A percentile compares a stretch with the other conserved stretches of the same genome.
Evolutionary conservation across 1,284 basidiomycete genomes (phyloP).

Genomic region (Ustilago crameri): DNA sequence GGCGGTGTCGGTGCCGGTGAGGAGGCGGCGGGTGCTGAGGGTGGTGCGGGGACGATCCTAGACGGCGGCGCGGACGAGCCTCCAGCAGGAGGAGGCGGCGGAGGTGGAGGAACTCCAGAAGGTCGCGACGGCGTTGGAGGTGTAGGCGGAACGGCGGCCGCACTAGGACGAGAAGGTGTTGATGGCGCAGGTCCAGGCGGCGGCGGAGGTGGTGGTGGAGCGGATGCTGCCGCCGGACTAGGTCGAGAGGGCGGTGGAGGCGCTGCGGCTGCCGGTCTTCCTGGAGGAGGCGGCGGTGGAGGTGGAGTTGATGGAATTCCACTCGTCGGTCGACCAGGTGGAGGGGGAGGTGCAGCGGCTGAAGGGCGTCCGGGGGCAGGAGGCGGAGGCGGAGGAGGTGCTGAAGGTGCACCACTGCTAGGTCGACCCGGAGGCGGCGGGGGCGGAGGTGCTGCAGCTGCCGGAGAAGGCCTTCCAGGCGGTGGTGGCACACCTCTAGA

Average conservation of each 20-base stretch:
- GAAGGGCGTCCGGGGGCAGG: constrained; percentile 31
- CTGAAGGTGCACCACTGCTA: constrained; percentile 7
- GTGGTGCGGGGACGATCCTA: constrained; percentile 24
- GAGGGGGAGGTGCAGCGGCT: constrained; percentile 22
- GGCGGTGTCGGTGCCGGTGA: constrained; percentile 34
- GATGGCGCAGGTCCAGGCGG: constrained; percentile 14
- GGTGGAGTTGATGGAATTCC: constrained; percentile 11
- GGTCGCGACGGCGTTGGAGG: constrained; percentile 14
- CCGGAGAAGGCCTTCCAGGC: constrained; percentile 34
- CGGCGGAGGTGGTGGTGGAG: constrained; percentile 10
- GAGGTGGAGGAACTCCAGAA: constrained; percentile 20
- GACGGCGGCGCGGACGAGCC: constrained; percentile 18
- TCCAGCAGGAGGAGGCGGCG: constrained; percentile 16
- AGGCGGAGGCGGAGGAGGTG: constrained; percentile 40
- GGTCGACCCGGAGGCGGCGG: constrained; percentile 34
- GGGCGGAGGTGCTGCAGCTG: constrained; percentile 28
- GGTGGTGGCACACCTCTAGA: constrained; percentile 45
- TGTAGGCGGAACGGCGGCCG: constrained; percentile 10
- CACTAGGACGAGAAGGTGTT: constrained; percentile 19
- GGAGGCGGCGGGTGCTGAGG: constrained; percentile 11
- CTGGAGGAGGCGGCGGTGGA: constrained; percentile 34
- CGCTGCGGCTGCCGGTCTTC: constrained; percentile 6
- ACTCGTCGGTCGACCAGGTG: constrained; percentile 14
- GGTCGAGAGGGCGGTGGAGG: constrained; percentile 24
- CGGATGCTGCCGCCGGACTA: constrained; percentile 10